A percentile compares a stretch with the other conserved stretches of the same genome.
These are phyloP conservation scores for Exutisphaerella laricina DNA, from an alignment of 2,329 filamentous ascomycete species.

Conservation along the genomic window DNA sequence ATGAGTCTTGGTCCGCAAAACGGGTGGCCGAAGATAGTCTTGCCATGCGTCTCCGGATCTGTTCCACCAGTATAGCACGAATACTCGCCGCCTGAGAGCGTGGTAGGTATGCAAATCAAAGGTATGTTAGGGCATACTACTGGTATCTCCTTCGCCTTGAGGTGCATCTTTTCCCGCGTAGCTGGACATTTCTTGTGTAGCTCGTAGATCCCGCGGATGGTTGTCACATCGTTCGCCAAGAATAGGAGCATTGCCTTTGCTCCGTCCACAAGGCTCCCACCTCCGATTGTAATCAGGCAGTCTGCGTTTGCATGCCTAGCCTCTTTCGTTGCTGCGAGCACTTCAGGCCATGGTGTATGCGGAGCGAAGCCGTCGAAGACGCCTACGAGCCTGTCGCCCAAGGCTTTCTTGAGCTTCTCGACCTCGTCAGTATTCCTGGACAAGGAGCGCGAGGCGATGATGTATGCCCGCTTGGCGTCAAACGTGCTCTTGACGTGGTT, in stretches of 20 bases:
- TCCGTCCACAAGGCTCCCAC: slow-evolving; percentile 52
- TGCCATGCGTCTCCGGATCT: slow-evolving; percentile 15
- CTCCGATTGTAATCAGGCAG: slow-evolving; percentile 51
- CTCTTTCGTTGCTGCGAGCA: slow-evolving; percentile 45
- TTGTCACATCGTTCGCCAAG: slow-evolving; percentile 17
- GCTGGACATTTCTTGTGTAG: slow-evolving; percentile 7
- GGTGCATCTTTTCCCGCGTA: neutral
- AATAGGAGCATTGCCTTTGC: slow-evolving; percentile 48
- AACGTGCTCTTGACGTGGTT: slow-evolving; percentile 45
- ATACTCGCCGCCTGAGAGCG: slow-evolving; percentile 27
- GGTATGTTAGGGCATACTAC: slow-evolving; percentile 6
- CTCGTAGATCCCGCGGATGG: slow-evolving; percentile 11
- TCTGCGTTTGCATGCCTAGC: slow-evolving; percentile 39
- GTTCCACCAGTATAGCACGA: slow-evolving; percentile 39
- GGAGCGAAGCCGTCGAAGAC: slow-evolving; percentile 48
- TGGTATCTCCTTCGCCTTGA: neutral
- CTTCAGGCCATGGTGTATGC: slow-evolving; percentile 51
- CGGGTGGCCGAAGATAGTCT: slow-evolving; percentile 16
- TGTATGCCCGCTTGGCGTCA: slow-evolving; percentile 44
- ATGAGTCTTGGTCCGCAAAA: slow-evolving; percentile 45
- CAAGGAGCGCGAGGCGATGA: slow-evolving; percentile 49
- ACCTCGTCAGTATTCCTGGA: slow-evolving; percentile 44
- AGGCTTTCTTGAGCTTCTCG: slow-evolving; percentile 36
- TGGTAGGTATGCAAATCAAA: slow-evolving; percentile 15
- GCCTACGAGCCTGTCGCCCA: slow-evolving; percentile 44